Evolutionary conservation across 805 yeast species (phyloP), one percentile per base, ranked within the genome.

Genomic region (Scheffersomyces spartinae): DNA sequence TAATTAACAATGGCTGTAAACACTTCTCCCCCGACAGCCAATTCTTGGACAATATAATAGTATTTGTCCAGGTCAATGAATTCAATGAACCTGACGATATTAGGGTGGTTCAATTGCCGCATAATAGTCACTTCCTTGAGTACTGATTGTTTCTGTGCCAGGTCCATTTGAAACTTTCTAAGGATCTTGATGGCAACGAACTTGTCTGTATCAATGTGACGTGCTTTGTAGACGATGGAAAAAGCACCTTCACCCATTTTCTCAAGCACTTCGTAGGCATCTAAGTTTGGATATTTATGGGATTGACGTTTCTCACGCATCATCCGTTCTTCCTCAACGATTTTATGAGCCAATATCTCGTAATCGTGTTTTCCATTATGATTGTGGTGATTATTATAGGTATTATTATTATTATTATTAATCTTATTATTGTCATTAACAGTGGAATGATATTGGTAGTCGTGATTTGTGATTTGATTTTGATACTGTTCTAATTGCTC

Each of bases 181-280:
- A 85, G 77, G 21, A 71, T 60, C 42, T 71, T 71, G 30, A 71
- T 55, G 9, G 77, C 77, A 23, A 71, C 76, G 4, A 33, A 31
- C 25, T 57, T 48, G 6, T 52, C 52, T 1, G 65, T 46, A 2
- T 38, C 34, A 4, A 45, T 24, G 38, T 69, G 60, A 17, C 40
- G 33, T 4, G 83, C 86, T 27, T 69, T 68, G 49, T 72, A 76
- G 10, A 81, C 93, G 16, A 71, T 65, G 3, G 86, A 77, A 37
- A 81, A 81, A 0, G 93, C 86, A 14, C 93, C 93, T 47, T 81
- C 91, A 6, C 93, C 93, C 34, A 81, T 65, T 25, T 63, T 61
- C 13, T 62, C 67, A 27, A 55, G 29, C 15, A 71, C 48, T 23
- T 55, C 44, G 42, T 70, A 71, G 30, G 55, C 45, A 10, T 60